phyloP scores from a whole-genome alignment of 2,329 filamentous ascomycete genomes.

The Paracoccidioides brasiliensis region DNA sequence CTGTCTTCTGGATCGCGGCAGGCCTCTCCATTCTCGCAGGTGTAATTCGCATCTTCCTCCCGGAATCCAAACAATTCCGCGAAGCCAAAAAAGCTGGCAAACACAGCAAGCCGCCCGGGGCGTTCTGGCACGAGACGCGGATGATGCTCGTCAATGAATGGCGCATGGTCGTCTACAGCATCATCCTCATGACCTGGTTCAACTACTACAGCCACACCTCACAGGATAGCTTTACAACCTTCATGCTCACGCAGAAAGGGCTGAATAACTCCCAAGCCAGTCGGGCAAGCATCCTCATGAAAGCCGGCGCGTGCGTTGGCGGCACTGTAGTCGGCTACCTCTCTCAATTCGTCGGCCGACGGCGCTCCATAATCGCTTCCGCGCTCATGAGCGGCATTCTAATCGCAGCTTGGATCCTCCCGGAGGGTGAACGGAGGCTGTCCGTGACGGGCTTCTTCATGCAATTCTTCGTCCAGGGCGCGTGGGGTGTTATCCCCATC shows the following conservation, averaged over 20 bases:
- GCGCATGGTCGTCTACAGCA: conserved; percentile 64
- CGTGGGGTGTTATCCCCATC: conserved; percentile 61
- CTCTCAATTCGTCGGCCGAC: conserved; percentile 62
- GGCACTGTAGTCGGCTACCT: conserved; percentile 61
- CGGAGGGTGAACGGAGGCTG: conserved; percentile 32
- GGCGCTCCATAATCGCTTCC: conserved; percentile 40
- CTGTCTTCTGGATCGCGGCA: conserved; percentile 81
- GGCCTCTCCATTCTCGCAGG: conserved; percentile 72
- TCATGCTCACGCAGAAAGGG: conserved; percentile 61
- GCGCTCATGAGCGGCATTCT: conserved; percentile 54
- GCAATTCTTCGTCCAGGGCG: conserved; percentile 66
- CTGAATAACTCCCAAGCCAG: conserved; percentile 51
- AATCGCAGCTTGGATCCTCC: conserved; percentile 64
- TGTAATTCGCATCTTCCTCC: conserved; percentile 60
- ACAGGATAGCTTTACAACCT: conserved; percentile 71
- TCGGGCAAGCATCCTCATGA: conserved; percentile 70
- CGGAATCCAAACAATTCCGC: conserved; percentile 68
- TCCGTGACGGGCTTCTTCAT: conserved; percentile 73
- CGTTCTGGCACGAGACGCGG: conserved; percentile 58
- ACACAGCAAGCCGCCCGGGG: conserved; percentile 27
- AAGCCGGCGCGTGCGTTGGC: conserved; percentile 61
- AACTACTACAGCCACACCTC: conserved; percentile 66
- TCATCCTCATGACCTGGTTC: conserved; percentile 66
- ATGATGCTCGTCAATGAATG: conserved; percentile 57
- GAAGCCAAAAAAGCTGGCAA: conserved; percentile 52